Base-by-base conservation (phyloP, 2,329 filamentous ascomycete genomes). In the Thielaviopsis euricoi region DNA sequence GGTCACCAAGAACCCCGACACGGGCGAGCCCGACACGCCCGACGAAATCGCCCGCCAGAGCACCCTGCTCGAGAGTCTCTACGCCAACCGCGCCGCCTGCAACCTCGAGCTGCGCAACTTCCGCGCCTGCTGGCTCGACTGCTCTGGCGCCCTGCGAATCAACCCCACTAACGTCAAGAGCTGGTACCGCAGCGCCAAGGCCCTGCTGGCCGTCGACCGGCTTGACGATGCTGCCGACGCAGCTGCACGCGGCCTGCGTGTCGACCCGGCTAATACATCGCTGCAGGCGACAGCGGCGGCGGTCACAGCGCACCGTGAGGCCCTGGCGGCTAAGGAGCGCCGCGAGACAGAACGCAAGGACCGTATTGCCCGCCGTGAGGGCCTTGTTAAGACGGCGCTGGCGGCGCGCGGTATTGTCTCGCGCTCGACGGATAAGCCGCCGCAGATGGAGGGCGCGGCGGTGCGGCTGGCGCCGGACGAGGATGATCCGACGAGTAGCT, bases 91-190 rank as follows among this genome's bases (percentile, higher is more conserved):
- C 61, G 90, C 91, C 0, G 82, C 94, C 26, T 95, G 89, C 71
- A 87, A 97, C 69, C 76, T 98, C 61, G 85, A 89, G 69, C 77
- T 96, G 63, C 80, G 82, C 68, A 98, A 98, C 73, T 93, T 90
- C 72, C 84, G 91, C 62, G 85, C 82, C 62, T 89, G 86, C 71
- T 94, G 85, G 66, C 77, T 85, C 53, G 93, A 97, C 74, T 93
- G 90, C 70, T 86, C 85, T 1, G 77, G 81, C 7, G 85, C 87
- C 1, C 77, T 98, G 61, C 80, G 82, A 46, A 74, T 96, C 60
- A 94, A 96, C 70, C 78, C 83, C 2, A 70, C 69, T 55, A 96
- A 95, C 69, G 70, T 94, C 66, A 98, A 98, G 73, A 91, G 93
- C 1, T 89, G 84, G 72, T 98, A 94, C 71, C 86, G 93, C 62